Percentiles rank a stretch among this genome's conserved stretches.
Conservation (phyloP, 2,329 filamentous ascomycete species). For the Penicillium sp. region DNA sequence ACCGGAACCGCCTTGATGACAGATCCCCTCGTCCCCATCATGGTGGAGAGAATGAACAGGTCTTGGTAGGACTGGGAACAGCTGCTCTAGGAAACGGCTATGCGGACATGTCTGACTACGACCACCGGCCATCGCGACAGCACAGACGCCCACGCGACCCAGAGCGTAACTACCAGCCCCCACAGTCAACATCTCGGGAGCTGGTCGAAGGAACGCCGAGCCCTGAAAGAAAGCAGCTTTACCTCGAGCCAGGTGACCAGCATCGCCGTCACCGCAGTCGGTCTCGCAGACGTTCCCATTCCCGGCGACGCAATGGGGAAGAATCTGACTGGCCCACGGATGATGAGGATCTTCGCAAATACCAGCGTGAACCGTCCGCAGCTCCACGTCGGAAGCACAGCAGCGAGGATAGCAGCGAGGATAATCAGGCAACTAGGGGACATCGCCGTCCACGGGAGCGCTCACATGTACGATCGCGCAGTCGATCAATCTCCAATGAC, state of each 20-base stretch:
- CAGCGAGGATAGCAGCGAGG: slow-evolving; percentile 27
- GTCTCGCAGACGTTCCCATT: slow-evolving; percentile 24
- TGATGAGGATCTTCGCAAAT: slow-evolving; percentile 35
- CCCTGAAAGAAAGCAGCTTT: slow-evolving; percentile 14
- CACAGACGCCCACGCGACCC: slow-evolving; percentile 26
- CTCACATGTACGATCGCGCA: slow-evolving; percentile 24
- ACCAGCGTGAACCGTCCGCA: slow-evolving; percentile 27
- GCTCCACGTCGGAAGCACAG: slow-evolving; percentile 24
- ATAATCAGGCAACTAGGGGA: slow-evolving; percentile 10
- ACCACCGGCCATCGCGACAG: slow-evolving; percentile 21
- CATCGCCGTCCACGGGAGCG: slow-evolving; percentile 21
- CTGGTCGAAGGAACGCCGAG: slow-evolving; percentile 2
- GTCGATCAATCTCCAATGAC: slow-evolving; percentile 18
- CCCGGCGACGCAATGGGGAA: slow-evolving; percentile 22
- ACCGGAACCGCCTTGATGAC: slow-evolving; percentile 22
- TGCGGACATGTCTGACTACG: slow-evolving; percentile 33
- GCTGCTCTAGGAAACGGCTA: slow-evolving; percentile 38
- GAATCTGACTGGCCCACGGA: slow-evolving; percentile 32
- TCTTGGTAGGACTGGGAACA: slow-evolving; percentile 35
- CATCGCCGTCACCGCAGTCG: slow-evolving; percentile 23
- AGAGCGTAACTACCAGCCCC: slow-evolving; percentile 16
- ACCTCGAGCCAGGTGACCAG: slow-evolving; percentile 17
- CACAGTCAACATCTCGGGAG: slow-evolving; percentile 15
- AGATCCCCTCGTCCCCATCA: slow-evolving; percentile 19
- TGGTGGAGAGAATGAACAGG: slow-evolving; percentile 12